These are phyloP conservation scores for Aechmea fasciata DNA, from an alignment of 176 grass and related monocot genomes.

Conservation along the genomic window DNA sequence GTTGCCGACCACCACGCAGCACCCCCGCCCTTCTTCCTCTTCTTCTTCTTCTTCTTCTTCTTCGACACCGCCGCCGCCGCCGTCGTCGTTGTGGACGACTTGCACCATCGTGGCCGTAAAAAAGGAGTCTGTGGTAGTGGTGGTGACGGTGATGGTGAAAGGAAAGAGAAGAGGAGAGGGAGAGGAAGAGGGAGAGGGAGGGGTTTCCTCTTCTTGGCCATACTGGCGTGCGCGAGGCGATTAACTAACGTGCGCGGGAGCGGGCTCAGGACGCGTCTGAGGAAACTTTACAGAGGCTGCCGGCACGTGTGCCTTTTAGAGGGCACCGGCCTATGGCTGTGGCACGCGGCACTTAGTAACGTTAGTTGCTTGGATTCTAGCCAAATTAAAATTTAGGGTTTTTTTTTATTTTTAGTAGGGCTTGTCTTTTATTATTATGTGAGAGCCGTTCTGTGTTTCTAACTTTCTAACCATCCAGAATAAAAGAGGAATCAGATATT, in stretches of 20 bases:
- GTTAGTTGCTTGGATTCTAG: too few relatives aligned
- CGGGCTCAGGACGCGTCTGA: slow-evolving; percentile 20
- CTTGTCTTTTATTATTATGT: too few relatives aligned
- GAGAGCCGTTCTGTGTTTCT: too few relatives aligned
- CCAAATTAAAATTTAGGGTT: too few relatives aligned
- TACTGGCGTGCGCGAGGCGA: slow-evolving; percentile 23
- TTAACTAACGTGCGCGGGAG: slow-evolving; percentile 26
- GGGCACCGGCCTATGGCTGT: too few relatives aligned
- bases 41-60: not conserved
- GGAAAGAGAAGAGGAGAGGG: not conserved
- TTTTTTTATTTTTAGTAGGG: too few relatives aligned
- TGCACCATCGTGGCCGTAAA: not conserved
- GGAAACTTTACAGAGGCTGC: slow-evolving; percentile 35
- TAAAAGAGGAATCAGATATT: too few relatives aligned
- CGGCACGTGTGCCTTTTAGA: too few relatives aligned
- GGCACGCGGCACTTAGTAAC: too few relatives aligned
- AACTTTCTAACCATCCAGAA: too few relatives aligned
- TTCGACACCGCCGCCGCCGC: too few relatives aligned
- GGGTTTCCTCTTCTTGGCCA: slow-evolving; percentile 6
- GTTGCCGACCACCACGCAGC: slow-evolving; percentile 66
- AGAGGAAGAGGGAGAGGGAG: not conserved
- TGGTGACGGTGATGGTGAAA: not conserved
- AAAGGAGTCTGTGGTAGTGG: slow-evolving; percentile 8
- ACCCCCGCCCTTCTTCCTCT: not conserved
- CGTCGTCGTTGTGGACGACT: not conserved